These are phyloP conservation scores for Salix koriyanagi DNA, from an alignment of 345 rosid genomes.

Conservation along the genomic window DNA sequence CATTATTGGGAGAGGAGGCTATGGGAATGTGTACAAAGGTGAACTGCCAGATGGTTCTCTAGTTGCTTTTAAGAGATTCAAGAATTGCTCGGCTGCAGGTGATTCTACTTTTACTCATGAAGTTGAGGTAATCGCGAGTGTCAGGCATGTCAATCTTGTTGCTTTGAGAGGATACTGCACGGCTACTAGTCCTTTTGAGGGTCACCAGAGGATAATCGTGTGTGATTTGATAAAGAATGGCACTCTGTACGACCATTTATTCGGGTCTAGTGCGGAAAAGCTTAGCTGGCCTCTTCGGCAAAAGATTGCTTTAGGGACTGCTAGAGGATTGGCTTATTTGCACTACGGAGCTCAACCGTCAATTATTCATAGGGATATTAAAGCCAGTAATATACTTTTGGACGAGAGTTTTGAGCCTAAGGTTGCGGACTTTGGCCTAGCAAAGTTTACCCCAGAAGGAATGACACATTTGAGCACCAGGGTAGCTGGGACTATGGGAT, in stretches of 20 bases:
- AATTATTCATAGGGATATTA: conserved; percentile 84
- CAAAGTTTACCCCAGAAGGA: conserved; percentile 78
- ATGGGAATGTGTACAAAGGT: conserved; percentile 83
- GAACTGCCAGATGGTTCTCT: conserved; percentile 58
- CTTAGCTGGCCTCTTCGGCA: conserved; percentile 82
- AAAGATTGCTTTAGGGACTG: conserved; percentile 78
- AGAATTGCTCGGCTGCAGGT: conserved; percentile 78
- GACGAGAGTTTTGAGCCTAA: conserved; percentile 77
- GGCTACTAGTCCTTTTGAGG: conserved; percentile 71
- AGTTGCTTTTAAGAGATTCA: conserved; percentile 90
- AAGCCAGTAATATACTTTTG: conserved; percentile 82
- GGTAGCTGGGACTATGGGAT: conserved; percentile 96
- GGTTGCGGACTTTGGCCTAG: conserved; percentile 88
- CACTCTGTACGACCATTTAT: conserved; percentile 74
- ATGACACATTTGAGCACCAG: conserved; percentile 83
- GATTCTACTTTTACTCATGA: conserved; percentile 70
- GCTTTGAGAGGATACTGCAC: conserved; percentile 80
- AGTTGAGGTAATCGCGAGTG: conserved; percentile 87
- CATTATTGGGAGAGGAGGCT: conserved; percentile 81
- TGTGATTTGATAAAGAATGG: conserved; percentile 84
- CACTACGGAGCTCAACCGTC: conserved; percentile 76
- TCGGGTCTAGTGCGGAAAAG: conserved; percentile 39
- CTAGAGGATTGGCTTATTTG: conserved; percentile 80
- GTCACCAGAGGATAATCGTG: conserved; percentile 93
- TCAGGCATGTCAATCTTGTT: conserved; percentile 79